These are phyloP conservation scores for Chionographis japonica DNA, from an alignment of 106 monocot species.

Conservation along the genomic window DNA sequence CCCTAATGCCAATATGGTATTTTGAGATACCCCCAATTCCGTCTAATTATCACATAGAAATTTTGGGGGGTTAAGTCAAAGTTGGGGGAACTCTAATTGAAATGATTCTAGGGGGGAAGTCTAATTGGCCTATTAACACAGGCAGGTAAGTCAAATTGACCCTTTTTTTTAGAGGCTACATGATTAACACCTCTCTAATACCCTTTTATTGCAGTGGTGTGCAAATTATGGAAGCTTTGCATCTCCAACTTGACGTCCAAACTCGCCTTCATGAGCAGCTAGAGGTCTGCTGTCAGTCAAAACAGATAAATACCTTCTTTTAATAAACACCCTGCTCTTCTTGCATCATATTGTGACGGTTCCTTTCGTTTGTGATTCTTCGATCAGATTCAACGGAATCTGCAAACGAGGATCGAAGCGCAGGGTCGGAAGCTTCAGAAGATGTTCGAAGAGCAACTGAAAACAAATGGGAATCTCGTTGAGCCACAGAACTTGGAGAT, in stretches of 20 bases:
- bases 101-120: no score
- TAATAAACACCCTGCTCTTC: background rate
- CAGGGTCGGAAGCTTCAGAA: constrained; percentile 36
- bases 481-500: constrained; percentile 13
- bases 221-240: constrained; percentile 47
- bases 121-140: no score
- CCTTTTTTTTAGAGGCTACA: no score
- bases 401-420: constrained; percentile 43
- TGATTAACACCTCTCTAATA: background rate
- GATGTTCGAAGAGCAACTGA: constrained; percentile 44
- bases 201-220: constrained; percentile 28
- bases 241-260: constrained; percentile 57
- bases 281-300: constrained; percentile 12
- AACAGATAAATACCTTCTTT: background rate
- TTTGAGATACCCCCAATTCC: no score
- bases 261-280: constrained; percentile 46
- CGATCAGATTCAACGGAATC: constrained; percentile 28
- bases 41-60: no score
- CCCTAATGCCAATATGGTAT: no score
- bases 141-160: no score
- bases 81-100: no score
- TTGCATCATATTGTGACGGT: background rate
- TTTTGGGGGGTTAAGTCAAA: no score
- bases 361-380: background rate
- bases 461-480: constrained; percentile 18